Percentiles rank a stretch among this genome's conserved stretches.
phyloP scores from a whole-genome alignment of 208 protist genomes.

The Porcisia hertigi region DNA sequence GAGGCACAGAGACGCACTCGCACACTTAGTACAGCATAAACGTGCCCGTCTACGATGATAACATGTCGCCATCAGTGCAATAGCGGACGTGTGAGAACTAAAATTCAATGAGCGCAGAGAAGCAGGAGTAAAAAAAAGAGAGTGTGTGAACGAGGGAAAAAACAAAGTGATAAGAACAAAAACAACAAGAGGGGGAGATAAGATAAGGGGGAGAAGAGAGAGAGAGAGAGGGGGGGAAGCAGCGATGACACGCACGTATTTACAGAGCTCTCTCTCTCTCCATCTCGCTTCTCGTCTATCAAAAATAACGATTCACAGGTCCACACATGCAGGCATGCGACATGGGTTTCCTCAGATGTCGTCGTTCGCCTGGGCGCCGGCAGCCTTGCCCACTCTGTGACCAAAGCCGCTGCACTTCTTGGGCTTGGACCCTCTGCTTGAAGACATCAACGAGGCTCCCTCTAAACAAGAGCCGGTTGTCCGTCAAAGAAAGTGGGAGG shows the following conservation, averaged over 20 bases:
- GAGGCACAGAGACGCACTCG: not conserved
- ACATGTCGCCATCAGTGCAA: too few relatives aligned
- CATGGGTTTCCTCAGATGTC: not conserved
- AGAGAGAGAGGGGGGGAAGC: not conserved
- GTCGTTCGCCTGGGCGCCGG: not conserved
- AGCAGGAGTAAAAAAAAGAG: not conserved
- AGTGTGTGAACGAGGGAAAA: not conserved
- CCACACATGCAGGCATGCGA: not conserved
- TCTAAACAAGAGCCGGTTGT: conserved; percentile 7
- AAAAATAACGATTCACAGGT: not conserved
- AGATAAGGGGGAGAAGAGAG: not conserved
- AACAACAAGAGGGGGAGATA: too few relatives aligned
- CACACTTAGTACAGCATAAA: not conserved
- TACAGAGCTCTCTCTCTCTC: not conserved
- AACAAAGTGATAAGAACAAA: not conserved
- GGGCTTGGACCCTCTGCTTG: not conserved
- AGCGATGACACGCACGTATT: not conserved
- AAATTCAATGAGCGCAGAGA: not conserved
- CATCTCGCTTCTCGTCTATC: not conserved
- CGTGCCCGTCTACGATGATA: too few relatives aligned
- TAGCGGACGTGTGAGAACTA: not conserved
- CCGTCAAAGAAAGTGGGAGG: conserved; percentile 11
- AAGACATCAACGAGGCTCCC: not conserved
- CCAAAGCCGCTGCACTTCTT: conserved; percentile 10
- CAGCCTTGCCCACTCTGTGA: not conserved